Percentiles rank a stretch among this genome's conserved stretches.
phyloP scores from a whole-genome alignment of 352 stramenopile genomes.

The Globisporangium radiosum region DNA sequence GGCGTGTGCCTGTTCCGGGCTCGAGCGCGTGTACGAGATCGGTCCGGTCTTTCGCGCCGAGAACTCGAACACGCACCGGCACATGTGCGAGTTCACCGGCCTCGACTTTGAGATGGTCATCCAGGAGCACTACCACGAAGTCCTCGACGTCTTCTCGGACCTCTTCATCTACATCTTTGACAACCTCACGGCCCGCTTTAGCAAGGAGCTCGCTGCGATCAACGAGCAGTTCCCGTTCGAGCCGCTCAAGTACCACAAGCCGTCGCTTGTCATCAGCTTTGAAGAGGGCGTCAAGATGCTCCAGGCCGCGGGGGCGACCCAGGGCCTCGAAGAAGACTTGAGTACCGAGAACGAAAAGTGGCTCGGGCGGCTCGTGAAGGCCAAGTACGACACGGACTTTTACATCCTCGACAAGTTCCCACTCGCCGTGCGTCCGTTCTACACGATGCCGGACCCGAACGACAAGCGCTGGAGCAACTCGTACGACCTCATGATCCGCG shows the following conservation, averaged over 20 bases:
- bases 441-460: constrained; percentile 98
- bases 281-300: constrained; percentile 93
- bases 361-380: constrained; percentile 91
- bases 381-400: constrained; percentile 99
- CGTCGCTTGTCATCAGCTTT: constrained; percentile 92
- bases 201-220: constrained; percentile 93
- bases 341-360: constrained; percentile 98
- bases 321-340: constrained; percentile 74
- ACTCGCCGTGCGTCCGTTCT: constrained; percentile 97
- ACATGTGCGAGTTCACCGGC: constrained; percentile 99
- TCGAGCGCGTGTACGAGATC: constrained; percentile 98
- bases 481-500: constrained; percentile 99
- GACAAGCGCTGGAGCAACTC: constrained; percentile 94
- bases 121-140: constrained; percentile 99
- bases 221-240: constrained; percentile 97
- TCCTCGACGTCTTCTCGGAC: constrained; percentile 96
- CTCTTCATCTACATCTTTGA: constrained; percentile 99
- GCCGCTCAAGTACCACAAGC: constrained; percentile 94
- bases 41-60: constrained; percentile 99
- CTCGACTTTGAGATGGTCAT: constrained; percentile 99
- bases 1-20: constrained; percentile 94
- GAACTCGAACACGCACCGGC: constrained; percentile 98
- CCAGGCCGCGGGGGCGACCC: constrained; percentile 65
- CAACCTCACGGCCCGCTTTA: constrained; percentile 91
- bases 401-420: constrained; percentile 99